Conservation (phyloP, 1,284 basidiomycete genomes). For the Sporisorium scitamineum region DNA sequence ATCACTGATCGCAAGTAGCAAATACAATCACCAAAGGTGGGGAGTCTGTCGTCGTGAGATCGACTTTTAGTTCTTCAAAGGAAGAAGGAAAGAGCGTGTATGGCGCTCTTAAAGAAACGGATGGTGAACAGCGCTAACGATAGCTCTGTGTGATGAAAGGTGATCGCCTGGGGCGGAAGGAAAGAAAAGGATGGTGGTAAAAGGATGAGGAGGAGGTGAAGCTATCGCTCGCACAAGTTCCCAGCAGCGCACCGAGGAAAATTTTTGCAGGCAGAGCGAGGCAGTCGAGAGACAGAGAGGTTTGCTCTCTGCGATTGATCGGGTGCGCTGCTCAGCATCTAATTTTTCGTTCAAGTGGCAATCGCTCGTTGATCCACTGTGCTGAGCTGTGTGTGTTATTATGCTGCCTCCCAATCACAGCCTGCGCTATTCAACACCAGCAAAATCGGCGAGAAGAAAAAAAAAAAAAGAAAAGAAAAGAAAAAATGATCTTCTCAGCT, state of each 20-base stretch:
- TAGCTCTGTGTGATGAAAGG: conserved; percentile 41
- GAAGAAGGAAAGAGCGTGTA: conserved; percentile 32
- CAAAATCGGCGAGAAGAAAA: background rate
- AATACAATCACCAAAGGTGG: conserved; percentile 21
- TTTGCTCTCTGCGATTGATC: background rate
- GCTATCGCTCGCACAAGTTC: conserved; percentile 11
- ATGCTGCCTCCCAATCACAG: background rate
- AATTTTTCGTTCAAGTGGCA: conserved; percentile 7
- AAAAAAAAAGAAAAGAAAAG: conserved; percentile 1
- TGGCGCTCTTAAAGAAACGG: conserved; percentile 15
- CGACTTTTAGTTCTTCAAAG: conserved; percentile 40
- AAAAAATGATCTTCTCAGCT: conserved; percentile 15
- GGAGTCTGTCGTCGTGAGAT: conserved; percentile 29
- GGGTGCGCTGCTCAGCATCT: conserved; percentile 21
- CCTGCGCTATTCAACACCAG: background rate
- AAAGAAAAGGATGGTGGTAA: conserved; percentile 33
- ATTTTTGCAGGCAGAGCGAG: conserved; percentile 31
- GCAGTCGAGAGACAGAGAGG: background rate
- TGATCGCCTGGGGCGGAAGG: conserved; percentile 34
- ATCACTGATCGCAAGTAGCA: conserved; percentile 30
- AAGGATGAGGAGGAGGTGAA: background rate
- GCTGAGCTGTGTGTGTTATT: background rate
- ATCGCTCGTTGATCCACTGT: background rate
- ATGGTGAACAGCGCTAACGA: conserved; percentile 39
- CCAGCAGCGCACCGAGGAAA: conserved; percentile 15